Base-by-base conservation (phyloP, 129 eudicot genomes). In the Tagetes erecta region DNA sequence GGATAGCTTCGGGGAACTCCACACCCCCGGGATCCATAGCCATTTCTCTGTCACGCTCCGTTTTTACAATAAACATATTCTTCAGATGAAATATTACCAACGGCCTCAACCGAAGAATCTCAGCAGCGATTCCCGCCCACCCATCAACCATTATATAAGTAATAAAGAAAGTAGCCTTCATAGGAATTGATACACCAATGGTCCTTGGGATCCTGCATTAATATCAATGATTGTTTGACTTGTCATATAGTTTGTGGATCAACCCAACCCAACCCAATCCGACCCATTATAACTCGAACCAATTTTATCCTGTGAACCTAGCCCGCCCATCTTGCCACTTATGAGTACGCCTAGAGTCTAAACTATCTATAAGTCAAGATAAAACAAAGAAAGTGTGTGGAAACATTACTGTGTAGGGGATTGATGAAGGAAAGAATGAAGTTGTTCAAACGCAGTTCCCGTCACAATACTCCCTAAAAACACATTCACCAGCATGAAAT, bases 91-190 rank as follows among this genome's bases (percentile, higher is more conserved):
- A 94, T 71, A 94, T 91, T 41, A 94, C 88, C 62, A 94, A 78
- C 0, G 91, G 90, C 67, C 91, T 94, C 77, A 94, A 82, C 65
- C 96, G 85, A 20, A 94, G 96, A 75, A 94, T 94, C 76, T 94
- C 99, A 49, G 97, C 80, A 3, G 99, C 99, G 59, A 94, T 88
- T 60, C 97, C 99, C 1, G 99, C 99, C 99, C 99, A 94, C 66
- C 99, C 99, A 55, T 94, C 99, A 64, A 94, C 85, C 99, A 94
- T 94, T 74, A 94, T 88, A 66, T 86, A 94, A 37, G 99, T 94
- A 42, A 94, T 91, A 77, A 94, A 94, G 84, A 94, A 94, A 49
- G 99, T 94, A 67, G 99, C 99, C 72, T 94, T 94, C 96, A 83
- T 85, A 34, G 99, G 99, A 75, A 94, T 91, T 10, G 99, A 88